Evolutionary conservation across 2,329 filamentous ascomycete species (phyloP), one percentile per base, ranked within the genome.

Genomic region (Penicillium hesseltinei): DNA sequence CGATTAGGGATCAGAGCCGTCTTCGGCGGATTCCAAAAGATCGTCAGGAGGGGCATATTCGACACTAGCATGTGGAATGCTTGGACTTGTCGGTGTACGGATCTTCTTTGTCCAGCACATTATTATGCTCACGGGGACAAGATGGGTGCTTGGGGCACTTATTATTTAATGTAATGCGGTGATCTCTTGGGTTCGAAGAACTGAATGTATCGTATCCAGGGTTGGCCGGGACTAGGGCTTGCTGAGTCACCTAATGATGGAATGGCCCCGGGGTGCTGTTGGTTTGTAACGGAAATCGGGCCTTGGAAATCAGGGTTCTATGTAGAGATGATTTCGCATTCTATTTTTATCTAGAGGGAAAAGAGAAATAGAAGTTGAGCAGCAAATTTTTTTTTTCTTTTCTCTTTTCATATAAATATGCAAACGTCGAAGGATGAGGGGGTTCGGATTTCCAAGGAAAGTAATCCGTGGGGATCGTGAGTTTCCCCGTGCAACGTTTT

Each of bases 391-490:
- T 35, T 17, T 35, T 17, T 35, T 2, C 7, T 7, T 8, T 3
- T 35, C 3, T 35, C 5, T 17, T 17, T 35, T 13, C 33, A 17
- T 35, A 17, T 35, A 35, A 35, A 17, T 35, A 15, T 35, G 51
- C 33, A 27, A 43, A 49, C 52, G 38, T 38, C 36, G 51, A 54
- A 51, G 33, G 42, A 48, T 66, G 64, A 66, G 55, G 65, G 51
- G 51, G 49, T 61, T 63, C 65, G 62, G 63, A 63, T 57, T 66
- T 66, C 65, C 65, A 27, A 46, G 59, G 51, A 31, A 46, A 57
- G 65, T 61, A 67, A 66, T 59, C 65, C 65, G 65, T 58, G 60
- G 60, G 51, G 65, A 67, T 67, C 65, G 62, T 66, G 60, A 66
- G 63, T 58, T 60, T 52, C 45, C 57, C 56, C 51, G 57, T 54